Conservation (phyloP, 352 stramenopile species). For the Globisporangium orthogonon region DNA sequence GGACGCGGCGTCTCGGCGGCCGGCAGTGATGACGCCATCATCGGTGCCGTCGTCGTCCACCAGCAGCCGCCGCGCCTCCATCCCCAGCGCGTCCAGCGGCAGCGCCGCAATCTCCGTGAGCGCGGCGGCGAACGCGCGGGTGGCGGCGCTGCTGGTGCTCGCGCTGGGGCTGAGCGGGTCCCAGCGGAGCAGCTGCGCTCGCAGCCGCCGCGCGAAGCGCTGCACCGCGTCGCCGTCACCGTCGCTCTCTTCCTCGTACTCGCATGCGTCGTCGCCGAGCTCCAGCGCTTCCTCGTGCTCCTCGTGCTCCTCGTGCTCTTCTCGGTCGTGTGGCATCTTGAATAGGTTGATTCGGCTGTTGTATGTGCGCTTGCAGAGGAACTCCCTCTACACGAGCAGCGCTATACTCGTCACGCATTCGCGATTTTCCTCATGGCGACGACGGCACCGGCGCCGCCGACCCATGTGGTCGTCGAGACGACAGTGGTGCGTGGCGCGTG, state of each 20-base stretch:
- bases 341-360: no score
- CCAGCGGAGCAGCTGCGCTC: conserved; percentile 26
- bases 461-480: conserved; percentile 83
- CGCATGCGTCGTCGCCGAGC: neutral
- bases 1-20: neutral
- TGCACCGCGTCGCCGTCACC: conserved; percentile 4
- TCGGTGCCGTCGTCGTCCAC: conserved; percentile 13
- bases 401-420: no score
- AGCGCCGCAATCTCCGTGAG: conserved; percentile 68
- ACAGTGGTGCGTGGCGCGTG: conserved; percentile 36
- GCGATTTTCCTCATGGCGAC: neutral
- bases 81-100: conserved; percentile 55
- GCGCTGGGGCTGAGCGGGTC: conserved; percentile 15
- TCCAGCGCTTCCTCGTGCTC: neutral
- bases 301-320: neutral
- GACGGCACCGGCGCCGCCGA: conserved; percentile 26
- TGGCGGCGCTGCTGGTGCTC: conserved; percentile 7
- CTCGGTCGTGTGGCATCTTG: neutral
- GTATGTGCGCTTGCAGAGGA: no score
- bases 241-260: neutral
- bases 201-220: conserved; percentile 15
- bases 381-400: no score
- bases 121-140: conserved; percentile 52
- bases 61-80: conserved; percentile 62
- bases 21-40: neutral